A percentile compares a stretch with the other conserved stretches of the same genome.
Conservation (phyloP, 1,139 yeast genomes). For the Yamadazyma sp. region DNA sequence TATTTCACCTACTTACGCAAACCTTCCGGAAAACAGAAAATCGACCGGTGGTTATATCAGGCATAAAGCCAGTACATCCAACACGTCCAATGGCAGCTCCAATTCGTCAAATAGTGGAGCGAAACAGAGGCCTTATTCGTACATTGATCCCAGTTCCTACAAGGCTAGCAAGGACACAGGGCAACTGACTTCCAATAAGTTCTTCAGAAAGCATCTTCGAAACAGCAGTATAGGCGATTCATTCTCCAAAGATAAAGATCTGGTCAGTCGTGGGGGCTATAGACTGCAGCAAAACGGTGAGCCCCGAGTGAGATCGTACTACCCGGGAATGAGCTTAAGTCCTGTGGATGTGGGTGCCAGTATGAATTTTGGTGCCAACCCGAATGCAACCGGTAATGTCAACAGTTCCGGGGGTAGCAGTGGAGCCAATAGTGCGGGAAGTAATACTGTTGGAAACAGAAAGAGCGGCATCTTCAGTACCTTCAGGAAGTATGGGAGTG, state of each 20-base stretch:
- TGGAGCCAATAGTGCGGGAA: slow-evolving; percentile 3
- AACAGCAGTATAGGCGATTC: slow-evolving; percentile 17
- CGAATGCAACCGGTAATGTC: too few relatives aligned
- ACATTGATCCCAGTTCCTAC: slow-evolving; percentile 41
- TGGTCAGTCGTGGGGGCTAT: neutral
- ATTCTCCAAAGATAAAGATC: slow-evolving; percentile 7
- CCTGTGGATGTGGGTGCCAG: slow-evolving; percentile 14
- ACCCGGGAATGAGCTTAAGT: slow-evolving; percentile 18
- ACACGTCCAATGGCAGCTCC: slow-evolving; percentile 22
- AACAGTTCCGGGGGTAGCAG: neutral
- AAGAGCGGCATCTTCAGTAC: slow-evolving; percentile 45
- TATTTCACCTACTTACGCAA: slow-evolving; percentile 13
- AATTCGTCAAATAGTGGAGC: slow-evolving; percentile 16
- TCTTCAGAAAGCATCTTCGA: slow-evolving; percentile 53
- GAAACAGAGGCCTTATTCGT: slow-evolving; percentile 55
- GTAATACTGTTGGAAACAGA: slow-evolving; percentile 12
- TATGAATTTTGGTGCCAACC: neutral
- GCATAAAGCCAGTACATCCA: slow-evolving; percentile 24
- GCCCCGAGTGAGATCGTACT: slow-evolving; percentile 15
- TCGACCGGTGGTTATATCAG: slow-evolving; percentile 31
- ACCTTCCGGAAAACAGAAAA: slow-evolving; percentile 20
- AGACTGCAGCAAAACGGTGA: neutral
- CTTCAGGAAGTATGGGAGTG: slow-evolving; percentile 43
- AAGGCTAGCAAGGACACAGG: slow-evolving; percentile 20
- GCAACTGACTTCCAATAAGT: slow-evolving; percentile 43